These are phyloP conservation scores for Pittosporum tobira DNA, from an alignment of 129 eudicot species.

Conservation along the genomic window DNA sequence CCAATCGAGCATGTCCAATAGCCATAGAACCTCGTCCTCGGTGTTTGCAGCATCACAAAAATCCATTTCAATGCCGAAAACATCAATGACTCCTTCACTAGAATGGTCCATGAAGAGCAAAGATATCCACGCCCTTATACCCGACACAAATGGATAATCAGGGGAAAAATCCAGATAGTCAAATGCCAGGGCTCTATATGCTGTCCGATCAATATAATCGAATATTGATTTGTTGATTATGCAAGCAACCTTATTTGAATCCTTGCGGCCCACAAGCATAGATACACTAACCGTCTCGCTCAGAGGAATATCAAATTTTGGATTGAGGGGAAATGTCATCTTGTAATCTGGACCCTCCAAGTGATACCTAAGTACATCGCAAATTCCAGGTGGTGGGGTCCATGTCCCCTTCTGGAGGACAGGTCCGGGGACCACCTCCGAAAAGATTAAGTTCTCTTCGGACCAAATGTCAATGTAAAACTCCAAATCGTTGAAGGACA, in stretches of 20 bases:
- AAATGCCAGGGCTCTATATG: slow-evolving; percentile 69
- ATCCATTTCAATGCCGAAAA: slow-evolving; percentile 76
- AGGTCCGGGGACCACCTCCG: slow-evolving; percentile 73
- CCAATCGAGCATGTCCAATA: too few species aligned
- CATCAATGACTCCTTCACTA: slow-evolving; percentile 51
- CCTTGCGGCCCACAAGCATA: slow-evolving; percentile 71
- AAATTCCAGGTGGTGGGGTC: slow-evolving; percentile 54
- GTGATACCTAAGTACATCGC: slow-evolving; percentile 42
- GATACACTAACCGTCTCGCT: slow-evolving; percentile 56
- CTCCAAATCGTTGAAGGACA: slow-evolving; percentile 66
- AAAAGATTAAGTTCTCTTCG: slow-evolving; percentile 48
- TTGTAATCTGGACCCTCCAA: slow-evolving; percentile 75
- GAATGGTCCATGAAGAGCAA: slow-evolving; percentile 60
- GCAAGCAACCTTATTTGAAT: slow-evolving; percentile 66
- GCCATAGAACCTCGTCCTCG: slow-evolving; percentile 76
- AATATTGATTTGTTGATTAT: slow-evolving; percentile 44
- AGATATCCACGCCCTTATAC: slow-evolving; percentile 79
- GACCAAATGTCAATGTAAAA: slow-evolving; percentile 84
- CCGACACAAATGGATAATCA: slow-evolving; percentile 69
- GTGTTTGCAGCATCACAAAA: slow-evolving; percentile 80
- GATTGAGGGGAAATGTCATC: slow-evolving; percentile 66
- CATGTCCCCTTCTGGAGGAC: slow-evolving; percentile 44
- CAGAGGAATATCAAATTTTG: slow-evolving; percentile 48
- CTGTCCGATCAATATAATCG: slow-evolving; percentile 64
- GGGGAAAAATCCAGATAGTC: slow-evolving; percentile 78